Conservation (phyloP, 257 asterid genomes). For the Salvia splendens region DNA sequence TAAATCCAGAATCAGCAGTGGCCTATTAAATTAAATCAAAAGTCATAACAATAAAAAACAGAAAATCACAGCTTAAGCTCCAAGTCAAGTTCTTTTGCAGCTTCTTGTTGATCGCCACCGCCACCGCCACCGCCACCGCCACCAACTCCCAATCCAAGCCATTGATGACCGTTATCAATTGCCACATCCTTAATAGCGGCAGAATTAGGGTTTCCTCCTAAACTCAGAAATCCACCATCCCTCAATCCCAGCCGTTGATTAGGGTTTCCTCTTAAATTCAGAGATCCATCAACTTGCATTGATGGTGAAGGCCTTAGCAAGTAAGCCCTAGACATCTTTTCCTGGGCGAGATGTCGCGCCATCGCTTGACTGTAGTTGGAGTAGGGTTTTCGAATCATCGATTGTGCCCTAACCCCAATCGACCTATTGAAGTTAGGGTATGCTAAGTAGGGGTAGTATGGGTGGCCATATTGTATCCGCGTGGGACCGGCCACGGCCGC, state of each 20-base stretch:
- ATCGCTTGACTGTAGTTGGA: constrained; percentile 24
- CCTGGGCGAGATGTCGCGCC: too few species aligned
- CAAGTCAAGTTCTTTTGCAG: constrained; percentile 47
- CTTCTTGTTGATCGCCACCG: constrained; percentile 29
- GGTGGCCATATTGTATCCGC: constrained; percentile 24
- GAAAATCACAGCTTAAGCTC: constrained; percentile 43
- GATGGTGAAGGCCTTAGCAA: too few species aligned
- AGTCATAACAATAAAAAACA: too few species aligned
- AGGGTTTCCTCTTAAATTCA: constrained; percentile 23
- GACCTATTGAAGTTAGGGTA: constrained; percentile 24
- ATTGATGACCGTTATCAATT: not conserved
- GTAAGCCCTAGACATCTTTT: too few species aligned
- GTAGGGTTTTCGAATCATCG: constrained; percentile 48
- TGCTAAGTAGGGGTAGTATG: constrained; percentile 35
- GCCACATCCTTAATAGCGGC: not conserved
- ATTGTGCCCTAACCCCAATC: constrained; percentile 47
- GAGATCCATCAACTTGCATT: constrained; percentile 10
- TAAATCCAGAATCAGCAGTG: too few species aligned
- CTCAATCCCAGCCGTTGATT: not conserved
- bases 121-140: not conserved
- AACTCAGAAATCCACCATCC: constrained; percentile 20
- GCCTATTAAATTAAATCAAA: too few species aligned
- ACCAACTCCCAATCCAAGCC: constrained; percentile 17
- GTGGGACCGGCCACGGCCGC: constrained; percentile 16
- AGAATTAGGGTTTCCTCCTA: constrained; percentile 33